Percentiles rank a stretch among this genome's conserved stretches.
Evolutionary conservation across 208 protist species (phyloP).

Genomic region (Leishmania mexicana): DNA sequence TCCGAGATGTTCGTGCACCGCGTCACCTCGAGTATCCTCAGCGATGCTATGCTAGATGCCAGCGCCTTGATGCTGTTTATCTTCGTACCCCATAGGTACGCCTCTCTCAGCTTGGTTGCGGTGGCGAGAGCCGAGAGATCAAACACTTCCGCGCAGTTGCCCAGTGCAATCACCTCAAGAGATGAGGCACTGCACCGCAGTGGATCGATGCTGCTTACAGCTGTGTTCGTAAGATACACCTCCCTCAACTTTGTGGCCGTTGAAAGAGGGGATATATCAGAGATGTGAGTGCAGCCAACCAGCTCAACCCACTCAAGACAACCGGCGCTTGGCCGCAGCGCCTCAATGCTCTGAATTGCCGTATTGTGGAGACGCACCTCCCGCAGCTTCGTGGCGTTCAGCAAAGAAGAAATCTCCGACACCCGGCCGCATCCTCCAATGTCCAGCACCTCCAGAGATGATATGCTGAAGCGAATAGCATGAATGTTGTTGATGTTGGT

Average conservation of each 20-base stretch:
- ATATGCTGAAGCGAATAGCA: not conserved
- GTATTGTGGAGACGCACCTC: conserved; percentile 19
- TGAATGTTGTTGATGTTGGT: conserved; percentile 6
- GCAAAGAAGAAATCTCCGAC: not conserved
- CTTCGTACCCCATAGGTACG: conserved; percentile 12
- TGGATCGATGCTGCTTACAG: conserved; percentile 1
- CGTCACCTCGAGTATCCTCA: conserved; percentile 4
- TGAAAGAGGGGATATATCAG: conserved; percentile 10
- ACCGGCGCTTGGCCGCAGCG: conserved; percentile 3
- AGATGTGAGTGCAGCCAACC: conserved; percentile 1
- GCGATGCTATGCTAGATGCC: not conserved
- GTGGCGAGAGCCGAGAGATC: conserved; percentile 1
- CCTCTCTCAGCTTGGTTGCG: conserved; percentile 7
- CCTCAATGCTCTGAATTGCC: conserved; percentile 1
- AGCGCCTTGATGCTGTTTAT: conserved; percentile 4
- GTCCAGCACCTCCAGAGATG: conserved; percentile 13
- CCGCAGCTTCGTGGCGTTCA: conserved; percentile 7
- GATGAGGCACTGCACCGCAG: conserved; percentile 1
- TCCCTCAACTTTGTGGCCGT: conserved; percentile 8
- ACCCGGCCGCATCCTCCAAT: not conserved
- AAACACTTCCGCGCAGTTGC: not conserved
- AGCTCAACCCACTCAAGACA: conserved; percentile 2
- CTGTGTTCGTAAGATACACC: conserved; percentile 12
- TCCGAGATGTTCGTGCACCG: conserved; percentile 7
- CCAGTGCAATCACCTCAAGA: conserved; percentile 11